Evolutionary conservation across 2,329 filamentous ascomycete species (phyloP).

Genomic region (Lecanicillium sp.): DNA sequence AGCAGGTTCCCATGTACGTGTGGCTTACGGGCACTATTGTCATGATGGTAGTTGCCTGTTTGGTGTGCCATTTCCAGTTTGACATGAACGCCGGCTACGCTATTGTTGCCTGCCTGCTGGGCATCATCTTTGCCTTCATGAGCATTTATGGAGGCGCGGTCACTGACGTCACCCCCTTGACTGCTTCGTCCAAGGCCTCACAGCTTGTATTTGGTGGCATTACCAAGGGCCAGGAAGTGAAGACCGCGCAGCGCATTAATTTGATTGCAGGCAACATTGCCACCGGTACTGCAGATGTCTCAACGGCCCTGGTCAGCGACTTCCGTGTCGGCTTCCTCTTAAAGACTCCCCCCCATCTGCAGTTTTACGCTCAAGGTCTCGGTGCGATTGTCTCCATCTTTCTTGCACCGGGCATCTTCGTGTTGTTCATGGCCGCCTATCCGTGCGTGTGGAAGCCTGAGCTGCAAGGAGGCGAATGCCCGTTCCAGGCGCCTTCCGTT

Average conservation of each 20-base stretch:
- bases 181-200: slow-evolving; percentile 56
- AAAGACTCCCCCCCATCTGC: slow-evolving; percentile 56
- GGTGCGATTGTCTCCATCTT: slow-evolving; percentile 60
- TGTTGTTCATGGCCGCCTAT: slow-evolving; percentile 62
- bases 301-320: slow-evolving; percentile 51
- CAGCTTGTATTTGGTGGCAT: slow-evolving; percentile 61
- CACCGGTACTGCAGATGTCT: slow-evolving; percentile 48
- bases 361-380: slow-evolving; percentile 60
- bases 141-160: slow-evolving; percentile 37
- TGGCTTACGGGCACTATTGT: slow-evolving; percentile 41
- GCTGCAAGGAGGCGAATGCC: slow-evolving; percentile 39
- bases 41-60: slow-evolving; percentile 46
- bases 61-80: slow-evolving; percentile 45
- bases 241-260: slow-evolving; percentile 57
- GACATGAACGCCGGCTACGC: slow-evolving; percentile 45
- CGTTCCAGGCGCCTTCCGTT: slow-evolving; percentile 58
- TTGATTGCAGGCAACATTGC: slow-evolving; percentile 56
- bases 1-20: slow-evolving; percentile 49
- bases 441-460: slow-evolving; percentile 56
- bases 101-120: slow-evolving; percentile 44
- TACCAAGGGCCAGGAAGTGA: slow-evolving; percentile 45
- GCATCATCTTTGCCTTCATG: slow-evolving; percentile 48
- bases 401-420: slow-evolving; percentile 60
- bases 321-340: slow-evolving; percentile 65
- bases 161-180: slow-evolving; percentile 51